phyloP scores from a whole-genome alignment of 257 asterid genomes.

The Scutellaria barbata region DNA sequence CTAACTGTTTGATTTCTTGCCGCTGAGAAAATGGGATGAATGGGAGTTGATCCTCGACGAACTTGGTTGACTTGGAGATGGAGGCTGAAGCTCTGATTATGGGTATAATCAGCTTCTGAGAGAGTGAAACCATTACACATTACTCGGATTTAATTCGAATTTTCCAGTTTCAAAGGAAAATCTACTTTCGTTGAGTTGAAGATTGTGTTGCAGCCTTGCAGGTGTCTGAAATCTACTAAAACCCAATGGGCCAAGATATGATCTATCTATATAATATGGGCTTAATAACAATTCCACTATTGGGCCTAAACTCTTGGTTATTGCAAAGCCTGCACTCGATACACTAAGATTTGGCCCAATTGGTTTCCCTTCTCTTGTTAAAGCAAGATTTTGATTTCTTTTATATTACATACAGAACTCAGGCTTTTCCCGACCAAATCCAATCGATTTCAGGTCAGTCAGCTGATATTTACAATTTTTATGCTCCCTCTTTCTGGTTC shows the following conservation, averaged over 20 bases:
- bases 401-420: no score
- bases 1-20: constrained; percentile 58
- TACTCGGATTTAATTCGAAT: neutral
- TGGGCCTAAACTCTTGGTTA: no score
- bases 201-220: no score
- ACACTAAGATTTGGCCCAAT: no score
- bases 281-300: no score
- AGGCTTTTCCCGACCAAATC: neutral
- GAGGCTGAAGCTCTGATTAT: constrained; percentile 36
- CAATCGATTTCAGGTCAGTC: constrained; percentile 1
- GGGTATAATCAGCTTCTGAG: constrained; percentile 45
- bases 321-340: no score
- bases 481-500: constrained; percentile 9
- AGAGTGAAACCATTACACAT: constrained; percentile 58
- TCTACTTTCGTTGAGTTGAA: neutral
- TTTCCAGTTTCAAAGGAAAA: constrained; percentile 9
- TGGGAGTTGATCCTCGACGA: constrained; percentile 32
- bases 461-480: neutral
- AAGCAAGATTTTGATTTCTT: neutral
- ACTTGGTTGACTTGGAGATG: constrained; percentile 22
- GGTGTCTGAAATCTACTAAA: no score
- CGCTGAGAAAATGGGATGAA: constrained; percentile 70
- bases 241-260: no score
- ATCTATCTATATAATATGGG: no score
- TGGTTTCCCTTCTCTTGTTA: neutral